Conservation (phyloP, 2,329 filamentous ascomycete genomes). For the Pseudofabraea citricarpa region DNA sequence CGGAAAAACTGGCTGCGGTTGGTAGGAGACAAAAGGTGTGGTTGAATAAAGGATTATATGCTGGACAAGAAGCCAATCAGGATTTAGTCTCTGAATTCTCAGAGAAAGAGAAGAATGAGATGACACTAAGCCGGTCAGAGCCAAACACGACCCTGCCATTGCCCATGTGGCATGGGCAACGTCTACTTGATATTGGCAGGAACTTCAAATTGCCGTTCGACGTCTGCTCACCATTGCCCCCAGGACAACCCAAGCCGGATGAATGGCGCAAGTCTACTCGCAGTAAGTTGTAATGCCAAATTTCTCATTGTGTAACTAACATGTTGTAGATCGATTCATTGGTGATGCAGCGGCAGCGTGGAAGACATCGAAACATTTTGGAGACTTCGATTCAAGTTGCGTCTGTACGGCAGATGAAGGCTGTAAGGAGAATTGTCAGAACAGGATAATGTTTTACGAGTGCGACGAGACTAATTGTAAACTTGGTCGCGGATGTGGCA, state of each 20-base stretch:
- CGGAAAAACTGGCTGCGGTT: conserved; percentile 22
- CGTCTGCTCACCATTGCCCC: conserved; percentile 80
- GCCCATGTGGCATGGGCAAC: conserved; percentile 74
- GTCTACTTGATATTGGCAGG: conserved; percentile 64
- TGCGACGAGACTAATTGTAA: conserved; percentile 89
- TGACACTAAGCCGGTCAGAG: conserved; percentile 41
- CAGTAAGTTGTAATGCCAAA: no score
- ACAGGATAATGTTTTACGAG: conserved; percentile 95
- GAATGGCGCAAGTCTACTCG: conserved; percentile 90
- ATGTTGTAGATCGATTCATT: conserved; percentile 72
- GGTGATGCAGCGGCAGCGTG: conserved; percentile 76
- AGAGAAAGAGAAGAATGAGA: conserved; percentile 43
- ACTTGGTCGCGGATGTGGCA: conserved; percentile 72
- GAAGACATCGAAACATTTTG: conserved; percentile 72
- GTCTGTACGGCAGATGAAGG: conserved; percentile 73
- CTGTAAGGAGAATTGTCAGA: conserved; percentile 87
- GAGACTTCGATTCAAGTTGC: conserved; percentile 72
- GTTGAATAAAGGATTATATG: conserved; percentile 78
- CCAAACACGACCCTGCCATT: conserved; percentile 60
- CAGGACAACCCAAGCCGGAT: conserved; percentile 84
- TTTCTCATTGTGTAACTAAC: no score
- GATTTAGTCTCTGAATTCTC: conserved; percentile 21
- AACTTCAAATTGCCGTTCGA: conserved; percentile 90
- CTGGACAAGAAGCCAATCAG: conserved; percentile 59
- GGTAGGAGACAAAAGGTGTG: conserved; percentile 42